Evolutionary conservation across 768 basidiomycete genomes (phyloP).

Genomic region (Xerocomellus amylosporus): DNA sequence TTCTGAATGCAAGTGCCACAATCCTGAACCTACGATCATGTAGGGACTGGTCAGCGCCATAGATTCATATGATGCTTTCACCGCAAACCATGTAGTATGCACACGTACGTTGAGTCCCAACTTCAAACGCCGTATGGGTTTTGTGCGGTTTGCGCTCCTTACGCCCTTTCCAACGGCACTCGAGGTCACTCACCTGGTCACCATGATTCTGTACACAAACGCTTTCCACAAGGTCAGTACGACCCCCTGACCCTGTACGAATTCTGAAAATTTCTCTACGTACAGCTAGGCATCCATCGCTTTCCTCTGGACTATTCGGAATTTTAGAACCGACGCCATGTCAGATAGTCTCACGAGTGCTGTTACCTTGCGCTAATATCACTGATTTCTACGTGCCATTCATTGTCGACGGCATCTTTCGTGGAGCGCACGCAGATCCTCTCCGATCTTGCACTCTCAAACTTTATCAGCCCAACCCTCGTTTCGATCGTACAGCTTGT

Average conservation of each 20-base stretch:
- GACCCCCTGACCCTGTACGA: neutral
- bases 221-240: conserved; percentile 4
- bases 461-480: conserved; percentile 29
- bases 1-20: conserved; percentile 1
- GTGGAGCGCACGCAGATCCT: conserved; percentile 18
- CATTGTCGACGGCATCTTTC: no score
- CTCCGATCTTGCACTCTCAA: conserved; percentile 25
- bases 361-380: neutral
- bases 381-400: neutral
- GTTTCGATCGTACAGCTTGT: conserved; percentile 24
- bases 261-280: neutral
- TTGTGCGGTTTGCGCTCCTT: conserved; percentile 17
- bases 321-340: neutral
- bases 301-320: conserved; percentile 24
- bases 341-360: neutral
- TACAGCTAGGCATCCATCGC: conserved; percentile 24
- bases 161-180: conserved; percentile 18
- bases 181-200: conserved; percentile 20
- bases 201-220: conserved; percentile 13
- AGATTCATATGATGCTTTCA: conserved; percentile 24
- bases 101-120: conserved; percentile 1
- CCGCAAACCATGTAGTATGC: conserved; percentile 13
- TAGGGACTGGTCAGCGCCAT: neutral
- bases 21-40: no score
- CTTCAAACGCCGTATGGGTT: no score